Evolutionary conservation across 495 filamentous ascomycete species (phyloP), one percentile per base, ranked within the genome.

Genomic region (Extremus antarcticus): DNA sequence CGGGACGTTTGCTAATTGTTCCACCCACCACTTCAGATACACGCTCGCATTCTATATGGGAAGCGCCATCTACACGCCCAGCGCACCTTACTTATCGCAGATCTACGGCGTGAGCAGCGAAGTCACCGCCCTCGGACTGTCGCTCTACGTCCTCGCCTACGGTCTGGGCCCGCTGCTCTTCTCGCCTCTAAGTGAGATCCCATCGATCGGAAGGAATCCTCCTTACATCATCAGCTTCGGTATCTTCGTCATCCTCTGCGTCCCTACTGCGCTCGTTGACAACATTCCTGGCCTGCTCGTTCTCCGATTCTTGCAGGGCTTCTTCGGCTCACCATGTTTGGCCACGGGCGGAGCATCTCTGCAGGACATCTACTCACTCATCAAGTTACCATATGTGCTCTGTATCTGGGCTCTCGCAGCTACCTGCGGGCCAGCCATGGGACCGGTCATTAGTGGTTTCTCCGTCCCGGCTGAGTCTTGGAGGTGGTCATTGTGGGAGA

Each of bases 401-500:
- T 75, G 74, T 39, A 52, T 75, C 21, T 80, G 78, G 78, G 78
- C 77, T 17, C 54, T 71, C 65, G 20, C 65, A 2, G 74, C 77
- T 4, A 68, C 59, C 9, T 64, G 63, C 53, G 73, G 67, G 58
- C 77, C 77, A 16, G 74, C 78, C 2, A 74, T 85, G 0, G 82
- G 81, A 1, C 83, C 82, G 3, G 72, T 84, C 0, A 74, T 85
- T 32, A 77, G 74, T 25, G 81, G 82, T 17, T 86, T 84, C 65
- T 73, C 76, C n/a, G 81, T 85, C 40, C 69, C 74, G 0, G 76
- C 74, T 17, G 71, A 71, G 49, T 68, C 66, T 55, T 72, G 70
- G 70, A 62, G 68, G 17, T 73, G 70, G 70, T 62, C 53, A 3
- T 47, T 68, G 25, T 73, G 69, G 70, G 69, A 72, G 48, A 65